Base-by-base conservation (phyloP, 768 basidiomycete genomes). In the Lactarius trivialis region DNA sequence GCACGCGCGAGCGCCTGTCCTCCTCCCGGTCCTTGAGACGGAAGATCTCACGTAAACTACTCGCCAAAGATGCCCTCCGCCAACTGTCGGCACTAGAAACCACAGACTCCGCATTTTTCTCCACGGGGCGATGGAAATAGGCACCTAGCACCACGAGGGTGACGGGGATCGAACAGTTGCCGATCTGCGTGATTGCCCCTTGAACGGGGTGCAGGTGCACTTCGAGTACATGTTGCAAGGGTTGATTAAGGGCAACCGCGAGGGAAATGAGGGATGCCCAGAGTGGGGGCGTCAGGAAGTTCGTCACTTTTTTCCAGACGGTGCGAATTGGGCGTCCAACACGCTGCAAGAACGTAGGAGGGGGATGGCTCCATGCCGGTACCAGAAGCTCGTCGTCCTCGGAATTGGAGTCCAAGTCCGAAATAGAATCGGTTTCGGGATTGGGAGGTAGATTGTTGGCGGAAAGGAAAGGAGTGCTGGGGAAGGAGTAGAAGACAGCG, bases 131-230 rank as follows among this genome's bases (percentile, higher is more conserved):
- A 71, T 85, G 88, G 75, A 96, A 96, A 77, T 95, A 98, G 15
- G 90, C 93, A 12, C 95, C 95, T 48, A 98, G 85, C 7, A 97
- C 93, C 60, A 98, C 80, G 28, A 97, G 77, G 2, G 95, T 98
- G 30, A 98, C 70, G 0, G 95, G 96, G 63, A 98, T 87, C 11
- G 88, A 86, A 63, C 91, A 92, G 63, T 80, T 84, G 1, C 93
- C 91, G 1, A 87, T 85, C 14, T 77, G 75, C 2, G 76, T 78
- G 54, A 94, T 73, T 0, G 91, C 87, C 32, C 85, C 82, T 68
- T 84, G 88, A 63, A 92, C 71, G 0, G 88, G 84, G 37, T 76
- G 78, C 72, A 90, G 76, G 65, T 85, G 82, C 5, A 77, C 73
- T 28, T 86, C 82, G 56, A 98, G 78, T 9, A 79, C 70, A 55